Evolutionary conservation across 2,329 filamentous ascomycete genomes (phyloP).

Genomic region (Xylaria sp.): DNA sequence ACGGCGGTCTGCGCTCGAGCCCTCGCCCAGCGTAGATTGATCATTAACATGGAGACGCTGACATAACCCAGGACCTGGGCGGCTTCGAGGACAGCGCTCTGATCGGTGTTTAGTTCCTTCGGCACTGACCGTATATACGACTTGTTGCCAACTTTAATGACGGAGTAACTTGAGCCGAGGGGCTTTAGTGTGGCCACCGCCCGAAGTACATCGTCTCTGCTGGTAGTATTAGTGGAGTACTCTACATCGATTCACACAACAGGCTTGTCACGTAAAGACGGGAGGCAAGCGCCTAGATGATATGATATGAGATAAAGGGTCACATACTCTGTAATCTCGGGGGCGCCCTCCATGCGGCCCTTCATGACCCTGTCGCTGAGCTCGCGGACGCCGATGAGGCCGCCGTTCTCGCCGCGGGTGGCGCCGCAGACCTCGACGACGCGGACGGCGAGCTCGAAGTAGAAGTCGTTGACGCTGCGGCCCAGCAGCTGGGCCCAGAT

Average conservation of each 20-base stretch:
- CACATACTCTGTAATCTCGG: conserved; percentile 80
- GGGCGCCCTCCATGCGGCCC: conserved; percentile 78
- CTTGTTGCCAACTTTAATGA: conserved; percentile 84
- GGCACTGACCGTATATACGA: conserved; percentile 93
- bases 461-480: conserved; percentile 95
- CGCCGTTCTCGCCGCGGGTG: conserved; percentile 90
- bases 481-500: conserved; percentile 95
- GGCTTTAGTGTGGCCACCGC: conserved; percentile 89
- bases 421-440: conserved; percentile 92
- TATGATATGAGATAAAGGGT: not conserved
- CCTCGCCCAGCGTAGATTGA: conserved; percentile 87
- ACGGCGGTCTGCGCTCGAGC: conserved; percentile 89
- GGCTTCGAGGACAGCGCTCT: conserved; percentile 90
- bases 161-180: conserved; percentile 86
- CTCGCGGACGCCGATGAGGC: conserved; percentile 86
- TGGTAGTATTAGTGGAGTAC: conserved; percentile 18
- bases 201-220: conserved; percentile 85
- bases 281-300: not conserved
- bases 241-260: not conserved
- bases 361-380: conserved; percentile 79
- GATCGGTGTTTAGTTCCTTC: conserved; percentile 94
- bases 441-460: conserved; percentile 95
- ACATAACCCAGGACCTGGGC: conserved; percentile 91
- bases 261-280: not conserved
- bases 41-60: conserved; percentile 86